Evolutionary conservation across 257 asterid genomes (phyloP), one percentile per base, ranked within the genome.

Genomic region (Scutellaria minor): DNA sequence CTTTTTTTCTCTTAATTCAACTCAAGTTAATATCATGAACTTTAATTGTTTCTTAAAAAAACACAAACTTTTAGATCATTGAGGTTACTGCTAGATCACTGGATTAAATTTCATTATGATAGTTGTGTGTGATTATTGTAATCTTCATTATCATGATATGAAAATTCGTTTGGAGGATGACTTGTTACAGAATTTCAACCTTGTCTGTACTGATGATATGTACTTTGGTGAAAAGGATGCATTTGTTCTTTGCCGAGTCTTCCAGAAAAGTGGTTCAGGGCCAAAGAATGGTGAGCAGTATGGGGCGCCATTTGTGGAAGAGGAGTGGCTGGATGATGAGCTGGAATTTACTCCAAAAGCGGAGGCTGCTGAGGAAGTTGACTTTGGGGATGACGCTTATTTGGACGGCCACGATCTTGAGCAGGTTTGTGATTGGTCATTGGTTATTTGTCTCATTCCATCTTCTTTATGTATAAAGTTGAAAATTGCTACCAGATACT

Each of bases 241-340:
- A 11, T 87, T 76, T 72, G 98, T 93, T 75, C 78, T 93, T 52
- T 90, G 97, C 77, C 88, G 97, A 79, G 88, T 93, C 70, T 90
- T 91, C 79, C 98, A 93, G 83, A 93, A 93, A 83, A 93, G 98
- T 91, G 98, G 98, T 57, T 68, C 98, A 0, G 98, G 98, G 65
- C 96, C 98, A 35, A 93, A 89, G 87, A 93, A 93, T 75, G 98
- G 97, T 48, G 98, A 90, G 77, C 92, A 85, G 75, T 93, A 93
- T 72, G 98, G 98, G 41, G 98, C 98, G 56, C 98, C 98, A 12
- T 84, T 89, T 65, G 74, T 86, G 22, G 96, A 87, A 78, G 96
- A 91, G 85, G 98, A 93, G 58, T 93, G 98, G 98, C 96, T 90
- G 79, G 81, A 79, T 3, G 90, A 87, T 48, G 97, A 81, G 64